Conservation (phyloP, 192 early-diverging fungal genomes). For the Cladochytrium replicatum region DNA sequence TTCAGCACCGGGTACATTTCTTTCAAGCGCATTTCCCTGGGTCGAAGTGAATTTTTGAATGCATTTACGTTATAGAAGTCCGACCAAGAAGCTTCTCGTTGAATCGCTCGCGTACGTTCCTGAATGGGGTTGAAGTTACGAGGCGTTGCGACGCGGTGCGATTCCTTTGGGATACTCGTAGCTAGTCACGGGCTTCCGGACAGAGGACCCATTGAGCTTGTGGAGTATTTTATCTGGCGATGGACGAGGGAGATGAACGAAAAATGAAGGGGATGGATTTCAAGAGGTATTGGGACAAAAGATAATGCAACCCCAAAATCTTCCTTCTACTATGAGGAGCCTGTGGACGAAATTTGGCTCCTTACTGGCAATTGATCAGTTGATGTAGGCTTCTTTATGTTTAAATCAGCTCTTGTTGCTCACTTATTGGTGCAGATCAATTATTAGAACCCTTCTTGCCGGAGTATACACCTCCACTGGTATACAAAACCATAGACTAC, state of each 20-base stretch:
- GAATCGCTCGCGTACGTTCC: too few species aligned
- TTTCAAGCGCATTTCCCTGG: too few species aligned
- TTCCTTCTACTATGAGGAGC: constrained; percentile 40
- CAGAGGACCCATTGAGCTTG: constrained; percentile 54
- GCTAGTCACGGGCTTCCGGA: constrained; percentile 64
- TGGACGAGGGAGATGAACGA: constrained; percentile 44
- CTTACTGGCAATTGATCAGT: constrained; percentile 73
- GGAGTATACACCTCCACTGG: constrained; percentile 73
- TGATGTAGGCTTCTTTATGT: constrained; percentile 42
- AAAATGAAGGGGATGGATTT: constrained; percentile 52
- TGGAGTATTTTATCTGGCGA: constrained; percentile 65
- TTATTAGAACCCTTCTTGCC: constrained; percentile 81
- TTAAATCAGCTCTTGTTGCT: constrained; percentile 1
- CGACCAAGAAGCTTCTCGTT: too few species aligned
- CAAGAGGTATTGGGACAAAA: constrained; percentile 14
- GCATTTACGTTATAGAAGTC: too few species aligned
- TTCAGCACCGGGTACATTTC: too few species aligned
- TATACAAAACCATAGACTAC: too few species aligned
- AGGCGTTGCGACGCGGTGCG: too few species aligned
- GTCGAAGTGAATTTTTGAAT: too few species aligned
- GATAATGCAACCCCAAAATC: too few species aligned
- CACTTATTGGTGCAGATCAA: constrained; percentile 65
- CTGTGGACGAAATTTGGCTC: constrained; percentile 82
- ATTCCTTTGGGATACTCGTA: too few species aligned
- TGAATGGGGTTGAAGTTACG: too few species aligned